Evolutionary conservation across 441 rosid species (phyloP), one percentile per base, ranked within the genome.

Genomic region (Francoa sonchifolia): DNA sequence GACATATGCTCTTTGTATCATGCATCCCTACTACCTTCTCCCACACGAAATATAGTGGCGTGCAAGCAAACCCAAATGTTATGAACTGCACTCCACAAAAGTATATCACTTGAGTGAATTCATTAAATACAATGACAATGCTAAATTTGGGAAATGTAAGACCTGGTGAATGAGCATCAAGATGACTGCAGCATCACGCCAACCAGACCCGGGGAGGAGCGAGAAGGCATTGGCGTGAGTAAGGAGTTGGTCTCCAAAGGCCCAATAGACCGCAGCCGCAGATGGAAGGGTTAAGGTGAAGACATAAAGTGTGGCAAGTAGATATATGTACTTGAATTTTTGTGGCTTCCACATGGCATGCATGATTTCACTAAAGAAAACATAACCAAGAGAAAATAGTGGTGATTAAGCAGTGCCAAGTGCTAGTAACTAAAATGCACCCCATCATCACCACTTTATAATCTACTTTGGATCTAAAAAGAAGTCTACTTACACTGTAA

Each of bases 11-110:
- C 44, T 10, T 36, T 6, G 44, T 37, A 37, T 37, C 42, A 21
- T 48, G 53, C 53, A 48, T 37, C 14, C 53, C 44, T 17, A 48
- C 27, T 28, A 48, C 53, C 44, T 48, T 48, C 53, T 48, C 44
- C n/a, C n/a, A n/a, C n/a, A n/a, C n/a, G n/a, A n/a, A n/a, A n/a
- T n/a, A n/a, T n/a, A n/a, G n/a, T n/a, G 50, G 50, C 9, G 50
- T 45, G 10, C 50, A 45, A 14, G 50, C 50, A 23, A 45, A 45
- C 39, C 50, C 50, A 30, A 45, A 45, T 23, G 50, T 45, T 19
- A 45, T 45, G 40, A 45, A n/a, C n/a, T n/a, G n/a, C n/a, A 33
- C 50, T 45, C 39, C 31, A 0, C 12, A 4, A 1, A 3, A 1
- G 18, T 6, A 18, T 6, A 20, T 18, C 16, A 4, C 13, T 8